Evolutionary conservation across 1,284 basidiomycete species (phyloP), one percentile per base, ranked within the genome.

Genomic region (Cystobasidium sp.): DNA sequence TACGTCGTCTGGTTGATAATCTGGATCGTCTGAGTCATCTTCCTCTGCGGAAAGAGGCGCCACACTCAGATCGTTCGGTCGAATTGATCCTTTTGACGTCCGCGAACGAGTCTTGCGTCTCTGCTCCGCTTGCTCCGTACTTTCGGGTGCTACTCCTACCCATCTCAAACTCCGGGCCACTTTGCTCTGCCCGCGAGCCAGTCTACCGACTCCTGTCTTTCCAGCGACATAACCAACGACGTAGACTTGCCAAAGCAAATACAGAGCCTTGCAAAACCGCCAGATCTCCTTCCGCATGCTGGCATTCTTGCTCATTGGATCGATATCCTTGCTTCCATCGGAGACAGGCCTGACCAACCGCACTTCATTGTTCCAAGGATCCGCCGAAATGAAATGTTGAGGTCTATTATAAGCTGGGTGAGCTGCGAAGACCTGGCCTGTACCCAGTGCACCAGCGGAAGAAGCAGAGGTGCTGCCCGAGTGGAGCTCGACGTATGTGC

Each of bases 291-390:
- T 73, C 2, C 70, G 70, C 63, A 66, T 44, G 41, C 52, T 47
- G 14, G 70, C 43, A 55, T 73, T 73, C 59, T 62, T 62, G 41
- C 59, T 64, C n/a, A 66, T 43, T 14, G 70, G 63, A 43, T 73
- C 63, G 18, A 66, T 62, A 12, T 73, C 70, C 8, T 49, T 44
- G 6, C 59, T 62, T 6, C 31, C 39, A 55, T 49, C 51, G 8
- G 70, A 56, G 18, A 73, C 53, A 9, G 70, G 61, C n/a, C 49
- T 65, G 43, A 73, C 53, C 6, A 53, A 39, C 18, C 44, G 49
- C 51, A 73, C 55, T 55, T 73, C 52, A 44, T 73, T 73, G 20
- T 66, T 56, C 61, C 63, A 59, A 10, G 70, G 70, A 51, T 56
- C 63, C n/a, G 41, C 24, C 4, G 70, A 49, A 20, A 41, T 22